These are phyloP conservation scores for Fragaria nilgerrensis DNA, from an alignment of 306 rosid genomes.

Conservation along the genomic window DNA sequence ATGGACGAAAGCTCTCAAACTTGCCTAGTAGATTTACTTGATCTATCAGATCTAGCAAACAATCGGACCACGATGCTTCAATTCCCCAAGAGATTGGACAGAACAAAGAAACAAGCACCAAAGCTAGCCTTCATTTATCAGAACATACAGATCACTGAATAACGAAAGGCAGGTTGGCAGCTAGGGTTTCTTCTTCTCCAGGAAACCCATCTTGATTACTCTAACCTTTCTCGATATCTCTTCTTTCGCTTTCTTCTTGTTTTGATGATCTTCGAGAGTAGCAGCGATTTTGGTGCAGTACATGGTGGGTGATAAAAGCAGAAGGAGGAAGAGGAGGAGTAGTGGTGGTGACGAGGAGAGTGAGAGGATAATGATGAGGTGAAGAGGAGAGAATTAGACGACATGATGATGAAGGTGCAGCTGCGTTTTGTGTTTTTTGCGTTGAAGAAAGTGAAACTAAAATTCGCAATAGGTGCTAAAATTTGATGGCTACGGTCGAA, in stretches of 20 bases:
- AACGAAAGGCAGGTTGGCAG: not conserved
- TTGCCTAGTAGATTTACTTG: slow-evolving; percentile 28
- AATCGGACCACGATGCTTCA: slow-evolving; percentile 84
- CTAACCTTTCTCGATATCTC: slow-evolving; percentile 24
- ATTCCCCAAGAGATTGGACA: slow-evolving; percentile 68
- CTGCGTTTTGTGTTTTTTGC: slow-evolving; percentile 33
- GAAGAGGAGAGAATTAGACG: slow-evolving; percentile 34
- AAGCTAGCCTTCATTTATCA: slow-evolving; percentile 20
- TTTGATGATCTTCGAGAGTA: slow-evolving; percentile 24
- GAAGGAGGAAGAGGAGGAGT: slow-evolving; percentile 12
- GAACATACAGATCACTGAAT: not conserved
- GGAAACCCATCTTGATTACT: slow-evolving; percentile 38
- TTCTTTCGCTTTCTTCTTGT: slow-evolving; percentile 42
- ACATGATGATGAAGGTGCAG: slow-evolving; percentile 62
- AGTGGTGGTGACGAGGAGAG: slow-evolving; percentile 52
- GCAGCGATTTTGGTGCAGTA: slow-evolving; percentile 41
- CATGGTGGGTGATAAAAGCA: slow-evolving; percentile 35
- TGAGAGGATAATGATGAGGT: slow-evolving; percentile 63
- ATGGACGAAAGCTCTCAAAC: slow-evolving; percentile 14
- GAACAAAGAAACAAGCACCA: slow-evolving; percentile 43
- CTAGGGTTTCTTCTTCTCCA: slow-evolving; percentile 84
- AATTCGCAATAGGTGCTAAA: slow-evolving; percentile 20
- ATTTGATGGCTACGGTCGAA: slow-evolving; percentile 9
- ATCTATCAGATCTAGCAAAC: slow-evolving; percentile 47
- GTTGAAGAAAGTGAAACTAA: slow-evolving; percentile 34